Conservation (phyloP, 1,139 yeast species). For the Kodamaea fungicola region DNA sequence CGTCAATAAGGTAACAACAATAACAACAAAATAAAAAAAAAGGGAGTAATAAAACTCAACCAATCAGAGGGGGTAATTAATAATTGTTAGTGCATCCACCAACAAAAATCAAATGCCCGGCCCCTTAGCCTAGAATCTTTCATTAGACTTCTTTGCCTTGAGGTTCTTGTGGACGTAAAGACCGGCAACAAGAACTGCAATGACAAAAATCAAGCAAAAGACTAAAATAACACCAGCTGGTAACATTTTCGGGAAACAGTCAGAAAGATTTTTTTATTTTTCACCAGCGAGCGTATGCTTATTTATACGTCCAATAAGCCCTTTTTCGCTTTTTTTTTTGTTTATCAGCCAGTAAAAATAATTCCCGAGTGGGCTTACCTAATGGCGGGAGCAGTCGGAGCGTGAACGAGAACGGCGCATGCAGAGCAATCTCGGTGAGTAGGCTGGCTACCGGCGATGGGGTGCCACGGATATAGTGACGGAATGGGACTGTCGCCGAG, state of each 20-base stretch:
- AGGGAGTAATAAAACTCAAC: not conserved
- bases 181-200: constrained; percentile 34
- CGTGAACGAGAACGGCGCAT: too few relatives aligned
- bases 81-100: not conserved
- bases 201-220: constrained; percentile 45
- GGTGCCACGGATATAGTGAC: too few relatives aligned
- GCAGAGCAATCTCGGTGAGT: too few relatives aligned
- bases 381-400: too few relatives aligned
- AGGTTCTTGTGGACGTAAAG: constrained; percentile 35
- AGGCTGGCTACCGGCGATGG: too few relatives aligned
- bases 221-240: constrained; percentile 54
- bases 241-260: constrained; percentile 28
- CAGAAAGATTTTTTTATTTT: too few relatives aligned
- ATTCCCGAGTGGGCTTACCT: too few relatives aligned
- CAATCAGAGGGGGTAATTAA: not conserved
- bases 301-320: too few relatives aligned
- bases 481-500: too few relatives aligned
- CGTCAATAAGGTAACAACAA: not conserved
- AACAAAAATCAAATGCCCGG: not conserved
- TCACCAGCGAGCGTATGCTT: too few relatives aligned
- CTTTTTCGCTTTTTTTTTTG: too few relatives aligned
- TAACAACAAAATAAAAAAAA: not conserved
- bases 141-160: constrained; percentile 44
- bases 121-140: constrained; percentile 37
- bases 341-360: too few relatives aligned